phyloP scores from a whole-genome alignment of 495 filamentous ascomycete species.

The Hypoxylon crocopeplum region DNA sequence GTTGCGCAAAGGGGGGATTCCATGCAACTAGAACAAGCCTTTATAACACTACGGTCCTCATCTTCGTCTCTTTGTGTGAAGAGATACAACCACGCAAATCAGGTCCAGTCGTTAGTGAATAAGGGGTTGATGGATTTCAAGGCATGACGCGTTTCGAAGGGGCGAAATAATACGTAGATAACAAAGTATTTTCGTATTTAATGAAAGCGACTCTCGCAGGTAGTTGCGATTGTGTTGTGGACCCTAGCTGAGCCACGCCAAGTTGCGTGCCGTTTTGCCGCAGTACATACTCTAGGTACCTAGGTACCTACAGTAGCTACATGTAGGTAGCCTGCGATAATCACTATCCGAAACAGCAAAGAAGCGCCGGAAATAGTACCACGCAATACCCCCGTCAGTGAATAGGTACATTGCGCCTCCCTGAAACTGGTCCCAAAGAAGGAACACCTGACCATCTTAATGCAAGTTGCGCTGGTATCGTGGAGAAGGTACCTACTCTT shows the following conservation, averaged over 20 bases:
- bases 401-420: constrained; percentile 18
- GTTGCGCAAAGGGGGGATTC: constrained; percentile 10
- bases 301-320: neutral
- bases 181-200: too few relatives aligned
- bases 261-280: constrained; percentile 35
- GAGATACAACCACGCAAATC: too few relatives aligned
- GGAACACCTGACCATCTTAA: constrained; percentile 29
- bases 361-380: constrained; percentile 33
- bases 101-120: constrained; percentile 2
- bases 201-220: too few relatives aligned
- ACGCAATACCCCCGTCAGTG: neutral
- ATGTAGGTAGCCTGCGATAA: neutral
- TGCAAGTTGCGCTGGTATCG: constrained; percentile 2
- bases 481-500: neutral
- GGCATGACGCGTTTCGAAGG: constrained; percentile 29
- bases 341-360: constrained; percentile 28
- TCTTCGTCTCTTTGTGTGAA: too few relatives aligned
- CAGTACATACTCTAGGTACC: neutral
- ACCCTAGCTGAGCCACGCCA: constrained; percentile 31
- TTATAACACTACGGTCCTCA: neutral
- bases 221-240: too few relatives aligned
- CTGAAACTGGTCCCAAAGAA: constrained; percentile 26
- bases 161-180: constrained; percentile 6
- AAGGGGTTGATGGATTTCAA: constrained; percentile 25
- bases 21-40: neutral